A percentile compares a stretch with the other conserved stretches of the same genome.
Conservation (phyloP, 2,329 filamentous ascomycete genomes). For the Botrytis pseudocinerea region DNA sequence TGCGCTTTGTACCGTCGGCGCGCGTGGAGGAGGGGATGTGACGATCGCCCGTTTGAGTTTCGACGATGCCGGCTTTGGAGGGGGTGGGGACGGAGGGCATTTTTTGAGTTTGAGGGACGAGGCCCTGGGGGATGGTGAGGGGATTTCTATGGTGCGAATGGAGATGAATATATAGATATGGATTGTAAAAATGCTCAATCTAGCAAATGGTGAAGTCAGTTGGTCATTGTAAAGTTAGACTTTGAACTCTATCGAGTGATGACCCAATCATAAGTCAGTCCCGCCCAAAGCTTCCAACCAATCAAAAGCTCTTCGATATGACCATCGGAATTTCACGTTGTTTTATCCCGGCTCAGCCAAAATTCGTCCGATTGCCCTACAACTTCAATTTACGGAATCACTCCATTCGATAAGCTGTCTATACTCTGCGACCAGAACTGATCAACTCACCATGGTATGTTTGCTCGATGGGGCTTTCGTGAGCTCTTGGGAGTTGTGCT, state of each 20-base stretch:
- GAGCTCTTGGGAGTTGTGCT: not conserved
- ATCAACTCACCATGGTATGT: constrained; percentile 23
- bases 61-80: constrained; percentile 71
- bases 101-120: constrained; percentile 20
- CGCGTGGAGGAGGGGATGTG: constrained; percentile 87
- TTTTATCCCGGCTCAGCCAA: constrained; percentile 21
- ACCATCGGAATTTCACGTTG: constrained; percentile 23
- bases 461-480: too few relatives aligned
- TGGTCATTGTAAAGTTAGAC: not conserved
- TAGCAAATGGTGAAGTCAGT: too few relatives aligned
- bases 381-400: constrained; percentile 19
- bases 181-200: not conserved
- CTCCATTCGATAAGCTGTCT: constrained; percentile 16
- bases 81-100: constrained; percentile 47
- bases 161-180: not conserved
- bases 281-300: not conserved
- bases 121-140: not conserved
- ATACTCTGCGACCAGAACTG: constrained; percentile 15
- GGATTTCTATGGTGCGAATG: not conserved
- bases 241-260: not conserved
- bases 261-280: not conserved
- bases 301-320: constrained; percentile 19
- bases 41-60: constrained; percentile 73
- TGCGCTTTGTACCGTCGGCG: constrained; percentile 86
- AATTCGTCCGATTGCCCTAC: constrained; percentile 17